phyloP scores from a whole-genome alignment of 225 moss, liverwort and hornwort genomes.

The Climacium dendroides region DNA sequence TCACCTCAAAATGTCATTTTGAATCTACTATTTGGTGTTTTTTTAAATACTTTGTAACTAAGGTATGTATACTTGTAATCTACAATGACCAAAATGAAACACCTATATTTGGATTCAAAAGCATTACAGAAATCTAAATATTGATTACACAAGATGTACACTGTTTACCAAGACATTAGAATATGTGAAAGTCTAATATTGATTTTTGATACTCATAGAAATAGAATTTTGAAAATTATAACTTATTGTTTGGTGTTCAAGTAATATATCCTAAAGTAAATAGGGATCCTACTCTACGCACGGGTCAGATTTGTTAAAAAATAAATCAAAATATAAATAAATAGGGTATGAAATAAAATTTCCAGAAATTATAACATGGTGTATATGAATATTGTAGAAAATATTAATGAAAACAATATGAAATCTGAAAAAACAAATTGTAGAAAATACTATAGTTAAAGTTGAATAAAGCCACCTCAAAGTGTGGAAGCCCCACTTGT shows the following conservation, averaged over 20 bases:
- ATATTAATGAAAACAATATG: no score
- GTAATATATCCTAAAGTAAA: fast-evolving
- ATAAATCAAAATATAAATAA: no score
- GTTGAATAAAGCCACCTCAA: no score
- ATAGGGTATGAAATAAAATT: no score
- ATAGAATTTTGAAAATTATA: background rate
- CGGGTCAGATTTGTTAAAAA: no score
- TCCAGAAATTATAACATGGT: no score
- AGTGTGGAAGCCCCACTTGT: no score
- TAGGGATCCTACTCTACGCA: no score
- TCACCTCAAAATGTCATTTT: background rate
- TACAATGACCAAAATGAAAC: fast-evolving
- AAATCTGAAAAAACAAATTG: no score
- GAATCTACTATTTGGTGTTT: background rate
- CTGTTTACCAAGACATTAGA: background rate
- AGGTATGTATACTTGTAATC: background rate
- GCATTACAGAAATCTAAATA: background rate
- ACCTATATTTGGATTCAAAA: background rate
- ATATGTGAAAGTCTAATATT: background rate
- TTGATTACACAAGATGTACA: background rate
- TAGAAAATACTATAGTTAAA: no score
- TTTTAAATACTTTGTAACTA: background rate
- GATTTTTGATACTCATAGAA: fast-evolving
- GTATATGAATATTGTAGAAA: no score
- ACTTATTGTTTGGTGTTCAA: fast-evolving